A percentile compares a stretch with the other conserved stretches of the same genome.
Evolutionary conservation across 345 rosid species (phyloP).

Genomic region (Geranium rotundifolium): DNA sequence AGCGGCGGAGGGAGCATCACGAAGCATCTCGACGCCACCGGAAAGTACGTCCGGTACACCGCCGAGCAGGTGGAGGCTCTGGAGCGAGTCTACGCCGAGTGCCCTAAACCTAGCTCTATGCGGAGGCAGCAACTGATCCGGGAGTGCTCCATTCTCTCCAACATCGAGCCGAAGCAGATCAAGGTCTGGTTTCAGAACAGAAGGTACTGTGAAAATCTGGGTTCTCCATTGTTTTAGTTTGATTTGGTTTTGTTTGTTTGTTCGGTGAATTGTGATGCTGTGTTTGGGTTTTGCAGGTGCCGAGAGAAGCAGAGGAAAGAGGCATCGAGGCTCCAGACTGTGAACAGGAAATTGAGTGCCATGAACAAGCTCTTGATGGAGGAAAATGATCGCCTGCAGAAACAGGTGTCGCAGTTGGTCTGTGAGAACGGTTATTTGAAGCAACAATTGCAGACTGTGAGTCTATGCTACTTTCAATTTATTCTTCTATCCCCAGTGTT

Average conservation of each 20-base stretch:
- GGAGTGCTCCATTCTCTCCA: conserved; percentile 85
- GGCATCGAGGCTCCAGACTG: conserved; percentile 88
- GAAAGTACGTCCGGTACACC: conserved; percentile 94
- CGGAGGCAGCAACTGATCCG: conserved; percentile 94
- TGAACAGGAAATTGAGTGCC: conserved; percentile 82
- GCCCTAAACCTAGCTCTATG: conserved; percentile 96
- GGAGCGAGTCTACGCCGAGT: conserved; percentile 93
- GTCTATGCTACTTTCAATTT: conserved; percentile 2
- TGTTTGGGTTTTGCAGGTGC: conserved; percentile 48
- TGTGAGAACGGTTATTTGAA: conserved; percentile 86
- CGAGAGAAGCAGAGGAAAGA: conserved; percentile 99
- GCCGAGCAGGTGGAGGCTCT: conserved; percentile 98
- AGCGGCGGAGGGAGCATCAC: conserved; percentile 72
- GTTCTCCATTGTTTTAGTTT: neutral
- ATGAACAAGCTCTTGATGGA: conserved; percentile 99
- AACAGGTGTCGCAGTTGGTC: conserved; percentile 96
- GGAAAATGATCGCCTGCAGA: conserved; percentile 95
- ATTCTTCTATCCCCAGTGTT: neutral
- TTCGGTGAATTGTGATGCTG: conserved; percentile 4
- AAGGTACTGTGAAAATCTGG: conserved; percentile 31
- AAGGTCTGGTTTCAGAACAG: conserved; percentile 99
- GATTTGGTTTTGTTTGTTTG: neutral
- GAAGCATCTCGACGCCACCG: conserved; percentile 60
- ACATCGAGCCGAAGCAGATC: conserved; percentile 99
- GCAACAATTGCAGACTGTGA: conserved; percentile 78